Base-by-base conservation (phyloP, 2,329 filamentous ascomycete genomes). In the Venturia aucupariae region DNA sequence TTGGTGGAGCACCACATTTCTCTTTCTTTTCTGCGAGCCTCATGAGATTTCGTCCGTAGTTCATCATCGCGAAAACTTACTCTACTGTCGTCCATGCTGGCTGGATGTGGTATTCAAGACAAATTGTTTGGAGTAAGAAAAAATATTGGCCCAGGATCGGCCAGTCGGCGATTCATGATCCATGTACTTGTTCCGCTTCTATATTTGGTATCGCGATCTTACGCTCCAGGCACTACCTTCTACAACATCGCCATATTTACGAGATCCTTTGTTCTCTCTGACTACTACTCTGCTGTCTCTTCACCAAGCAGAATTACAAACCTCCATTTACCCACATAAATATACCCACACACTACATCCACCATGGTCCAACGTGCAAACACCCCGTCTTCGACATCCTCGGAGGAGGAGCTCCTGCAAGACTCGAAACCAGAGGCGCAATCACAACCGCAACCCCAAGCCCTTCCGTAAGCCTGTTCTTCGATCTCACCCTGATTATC, bases 1-100 rank as follows among this genome's bases (percentile, higher is more conserved):
- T 63, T 67, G 66, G 41, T 65, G 51, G 6, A 59, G 32, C 27
- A 59, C 64, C 41, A 55, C 60, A 39, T 63, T 39, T 35, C 64
- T 42, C 38, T 65, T 65, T 51, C 64, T 55, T 41, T 65, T 65
- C 64, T 65, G 17, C 11, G 11, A 3, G 19, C 11, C 6, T 60
- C 17, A 30, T 61, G 19, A 64, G 24, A 22, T 6, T 3, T 15
- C 11, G 5, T 13, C 46, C 27, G 22, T 10, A 15, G 4, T 15
- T 27, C 2, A 3, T 15, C 8, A 13, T 51, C 13, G 22, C 46
- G 46, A 51, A n/a, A 7, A 10, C 51, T n/a, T 35, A 57, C 51
- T 57, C 51, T 57, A 30, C 51, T 57, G 51, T 57, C 51, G 11
- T 27, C 30, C 51, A 57, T 54, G 4, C 13, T n/a, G 51, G 27